phyloP scores from a whole-genome alignment of 192 early-diverging fungal species.

The Podila minutissima region DNA sequence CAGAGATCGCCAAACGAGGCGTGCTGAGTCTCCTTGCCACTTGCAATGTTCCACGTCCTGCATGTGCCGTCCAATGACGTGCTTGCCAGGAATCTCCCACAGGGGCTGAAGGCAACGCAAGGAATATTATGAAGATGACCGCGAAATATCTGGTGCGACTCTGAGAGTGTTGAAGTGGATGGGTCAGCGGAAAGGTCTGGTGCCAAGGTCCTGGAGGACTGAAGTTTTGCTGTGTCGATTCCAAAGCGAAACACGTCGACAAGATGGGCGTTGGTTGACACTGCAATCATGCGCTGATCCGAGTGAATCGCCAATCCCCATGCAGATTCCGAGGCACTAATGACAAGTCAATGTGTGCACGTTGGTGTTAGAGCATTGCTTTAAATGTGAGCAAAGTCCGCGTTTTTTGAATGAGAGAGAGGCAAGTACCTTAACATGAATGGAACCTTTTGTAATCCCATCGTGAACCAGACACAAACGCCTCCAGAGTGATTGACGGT shows the following conservation, averaged over 20 bases:
- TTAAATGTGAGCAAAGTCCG: background rate
- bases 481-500: conserved; percentile 63
- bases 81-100: conserved; percentile 64
- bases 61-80: conserved; percentile 65
- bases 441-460: conserved; percentile 49
- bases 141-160: conserved; percentile 36
- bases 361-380: background rate
- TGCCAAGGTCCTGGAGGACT: background rate
- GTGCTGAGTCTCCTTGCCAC: conserved; percentile 37
- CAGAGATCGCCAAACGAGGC: conserved; percentile 28
- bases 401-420: background rate
- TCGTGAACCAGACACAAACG: conserved; percentile 63
- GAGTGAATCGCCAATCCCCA: conserved; percentile 71
- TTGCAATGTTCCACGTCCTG: conserved; percentile 59
- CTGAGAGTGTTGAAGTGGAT: background rate
- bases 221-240: conserved; percentile 1
- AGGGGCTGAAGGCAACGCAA: conserved; percentile 60
- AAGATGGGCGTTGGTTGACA: conserved; percentile 60
- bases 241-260: conserved; percentile 58
- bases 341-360: background rate
- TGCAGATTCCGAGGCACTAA: conserved; percentile 53
- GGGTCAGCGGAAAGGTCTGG: background rate
- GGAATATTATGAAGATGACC: conserved; percentile 75
- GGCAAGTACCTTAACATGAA: conserved; percentile 50
- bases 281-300: conserved; percentile 59